Evolutionary conservation across 352 stramenopile species (phyloP), one percentile per base, ranked within the genome.

Genomic region (Phytophthora syringae): DNA sequence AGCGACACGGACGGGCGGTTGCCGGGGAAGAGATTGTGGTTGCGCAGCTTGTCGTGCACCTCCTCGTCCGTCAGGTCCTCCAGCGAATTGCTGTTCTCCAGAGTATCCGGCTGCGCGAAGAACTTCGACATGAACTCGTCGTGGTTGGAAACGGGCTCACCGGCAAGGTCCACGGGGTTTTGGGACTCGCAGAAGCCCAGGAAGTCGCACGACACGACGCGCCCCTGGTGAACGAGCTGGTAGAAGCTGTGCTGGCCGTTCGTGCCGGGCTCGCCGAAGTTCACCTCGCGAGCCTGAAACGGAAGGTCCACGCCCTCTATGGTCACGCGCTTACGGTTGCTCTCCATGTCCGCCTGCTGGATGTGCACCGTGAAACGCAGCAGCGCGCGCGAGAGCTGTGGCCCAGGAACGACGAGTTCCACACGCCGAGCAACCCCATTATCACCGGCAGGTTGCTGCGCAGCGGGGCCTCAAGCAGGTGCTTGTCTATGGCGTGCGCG

Each of bases 71-170:
- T 85, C 20, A 99, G 74, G 73, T 99, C 97, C 28, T 91, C 87
- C 9, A 98, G 65, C 27, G 90, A 98, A 82, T 99, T 99, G 69
- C 97, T 97, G 53, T 89, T 90, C 6, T 97, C 98, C 7, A 99
- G 80, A 7, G 97, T 97, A 77, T 99, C 98, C 0, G 97, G 97
- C 76, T 99, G 97, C 32, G 97, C 97, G 73, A 99, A 99, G 76
- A 99, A 99, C 84, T 99, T 99, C 53, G 86, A 96, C 97, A 99
- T 99, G 63, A 99, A 90, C 82, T 99, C 97, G 79, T 99, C 97
- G 84, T 99, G 97, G 84, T 98, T 98, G n/a, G 89, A 93, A 25
- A 99, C 92, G 0, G 84, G 57, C 72, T 99, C 86, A 27, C 80
- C 80, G 0, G 77, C 77, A 51, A 94, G 77, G 39, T 72, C 30